Evolutionary conservation across 1,284 basidiomycete species (phyloP).

Genomic region (Exobasidium cylindrosporum): DNA sequence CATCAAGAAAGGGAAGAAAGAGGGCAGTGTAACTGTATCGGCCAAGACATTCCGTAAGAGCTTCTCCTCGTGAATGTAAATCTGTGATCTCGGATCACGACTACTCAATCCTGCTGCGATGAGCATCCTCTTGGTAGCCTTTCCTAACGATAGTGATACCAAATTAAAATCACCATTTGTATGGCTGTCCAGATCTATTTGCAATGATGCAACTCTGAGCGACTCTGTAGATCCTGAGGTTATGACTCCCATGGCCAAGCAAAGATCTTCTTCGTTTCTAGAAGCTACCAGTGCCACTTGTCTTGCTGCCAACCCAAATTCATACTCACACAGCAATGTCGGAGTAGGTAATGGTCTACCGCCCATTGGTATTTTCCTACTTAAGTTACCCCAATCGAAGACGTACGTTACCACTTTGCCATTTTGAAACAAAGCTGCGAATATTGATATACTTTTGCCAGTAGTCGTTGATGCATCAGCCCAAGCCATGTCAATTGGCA

Average conservation of each 20-base stretch:
- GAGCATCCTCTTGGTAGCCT: neutral
- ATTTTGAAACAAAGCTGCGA: constrained; percentile 66
- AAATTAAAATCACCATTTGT: neutral
- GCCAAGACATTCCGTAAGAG: neutral
- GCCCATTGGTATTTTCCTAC: no score
- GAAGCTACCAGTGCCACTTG: neutral
- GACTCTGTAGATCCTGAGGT: neutral
- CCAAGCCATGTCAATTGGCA: neutral
- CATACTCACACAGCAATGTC: neutral
- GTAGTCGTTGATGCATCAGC: neutral
- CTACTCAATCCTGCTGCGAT: neutral
- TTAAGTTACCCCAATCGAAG: constrained; percentile 15
- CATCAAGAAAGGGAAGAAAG: neutral
- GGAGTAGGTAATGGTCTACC: neutral
- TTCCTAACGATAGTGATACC: neutral
- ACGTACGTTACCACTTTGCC: constrained; percentile 65
- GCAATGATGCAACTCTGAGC: neutral
- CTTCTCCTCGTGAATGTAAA: constrained; percentile 4
- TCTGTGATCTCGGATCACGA: neutral
- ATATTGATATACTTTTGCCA: constrained; percentile 58
- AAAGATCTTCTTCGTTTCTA: neutral
- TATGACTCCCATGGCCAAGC: neutral
- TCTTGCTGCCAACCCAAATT: constrained; percentile 3
- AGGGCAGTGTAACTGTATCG: neutral
- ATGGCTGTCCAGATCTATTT: neutral